A percentile compares a stretch with the other conserved stretches of the same genome.
Evolutionary conservation across 495 filamentous ascomycete genomes (phyloP).

Genomic region (Aspergillus bertholletiae): DNA sequence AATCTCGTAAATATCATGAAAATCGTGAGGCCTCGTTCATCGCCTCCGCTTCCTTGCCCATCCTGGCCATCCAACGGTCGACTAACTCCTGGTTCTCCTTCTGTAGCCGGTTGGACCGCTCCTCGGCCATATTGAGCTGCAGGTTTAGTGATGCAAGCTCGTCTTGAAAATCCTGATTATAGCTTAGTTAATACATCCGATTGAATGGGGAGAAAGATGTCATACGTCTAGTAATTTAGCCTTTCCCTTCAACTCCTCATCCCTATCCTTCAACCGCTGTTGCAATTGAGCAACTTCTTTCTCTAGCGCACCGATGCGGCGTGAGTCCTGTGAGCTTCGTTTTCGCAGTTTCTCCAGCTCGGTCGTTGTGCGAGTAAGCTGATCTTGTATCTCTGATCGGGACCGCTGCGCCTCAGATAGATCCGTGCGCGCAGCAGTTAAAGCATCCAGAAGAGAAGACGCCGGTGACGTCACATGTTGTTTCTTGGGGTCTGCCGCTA

Average conservation of each 20-base stretch:
- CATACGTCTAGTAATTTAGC: conserved; percentile 71
- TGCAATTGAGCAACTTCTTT: conserved; percentile 58
- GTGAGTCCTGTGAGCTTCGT: conserved; percentile 50
- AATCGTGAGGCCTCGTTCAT: conserved; percentile 68
- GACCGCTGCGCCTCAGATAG: conserved; percentile 72
- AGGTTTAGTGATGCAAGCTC: conserved; percentile 82
- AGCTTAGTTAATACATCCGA: not conserved
- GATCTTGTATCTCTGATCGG: conserved; percentile 59
- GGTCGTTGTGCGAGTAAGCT: conserved; percentile 54
- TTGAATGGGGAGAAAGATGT: not conserved
- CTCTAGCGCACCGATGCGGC: conserved; percentile 57
- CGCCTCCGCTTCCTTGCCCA: conserved; percentile 78
- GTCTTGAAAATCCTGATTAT: conserved; percentile 73
- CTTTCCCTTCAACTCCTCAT: conserved; percentile 83
- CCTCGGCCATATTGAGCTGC: conserved; percentile 81
- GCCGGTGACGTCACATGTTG: conserved; percentile 17
- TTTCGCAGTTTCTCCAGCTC: conserved; percentile 59
- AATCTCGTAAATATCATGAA: conserved; percentile 20
- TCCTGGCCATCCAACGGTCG: conserved; percentile 84
- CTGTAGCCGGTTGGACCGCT: conserved; percentile 61
- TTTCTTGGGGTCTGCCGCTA: conserved; percentile 22
- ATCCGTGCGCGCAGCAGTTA: conserved; percentile 55
- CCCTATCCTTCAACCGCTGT: conserved; percentile 67
- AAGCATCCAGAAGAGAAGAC: conserved; percentile 28
- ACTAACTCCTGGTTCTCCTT: conserved; percentile 87